phyloP scores from a whole-genome alignment of 2,329 filamentous ascomycete species.

The Xylaria sp. region DNA sequence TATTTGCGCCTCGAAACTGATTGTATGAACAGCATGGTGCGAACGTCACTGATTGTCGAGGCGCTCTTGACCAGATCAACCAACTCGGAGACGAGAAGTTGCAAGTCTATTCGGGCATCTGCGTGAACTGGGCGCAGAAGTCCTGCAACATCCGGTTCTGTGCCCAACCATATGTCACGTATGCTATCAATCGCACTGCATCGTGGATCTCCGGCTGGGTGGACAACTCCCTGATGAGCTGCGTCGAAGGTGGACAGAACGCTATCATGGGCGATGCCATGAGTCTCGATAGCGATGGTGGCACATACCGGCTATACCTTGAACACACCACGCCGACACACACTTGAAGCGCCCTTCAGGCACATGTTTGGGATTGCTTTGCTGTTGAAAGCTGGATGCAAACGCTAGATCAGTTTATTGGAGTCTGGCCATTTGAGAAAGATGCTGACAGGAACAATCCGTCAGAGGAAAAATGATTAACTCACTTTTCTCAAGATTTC shows the following conservation, averaged over 20 bases:
- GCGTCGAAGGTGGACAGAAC: conserved; percentile 22
- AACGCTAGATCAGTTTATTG: neutral
- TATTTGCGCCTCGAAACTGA: neutral
- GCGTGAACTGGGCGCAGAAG: conserved; percentile 26
- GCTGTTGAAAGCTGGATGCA: neutral
- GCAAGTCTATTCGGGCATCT: conserved; percentile 24
- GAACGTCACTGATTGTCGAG: conserved; percentile 24
- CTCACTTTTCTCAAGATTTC: too few relatives aligned
- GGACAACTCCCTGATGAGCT: conserved; percentile 23
- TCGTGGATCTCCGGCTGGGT: conserved; percentile 27
- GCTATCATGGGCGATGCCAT: conserved; percentile 26
- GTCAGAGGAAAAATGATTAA: too few relatives aligned
- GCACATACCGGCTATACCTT: conserved; percentile 28
- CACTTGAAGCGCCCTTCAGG: neutral
- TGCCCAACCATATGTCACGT: conserved; percentile 25
- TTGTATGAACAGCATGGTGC: conserved; percentile 14
- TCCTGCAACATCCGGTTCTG: conserved; percentile 29
- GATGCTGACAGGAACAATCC: too few relatives aligned
- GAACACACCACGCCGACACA: conserved; percentile 13
- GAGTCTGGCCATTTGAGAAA: neutral
- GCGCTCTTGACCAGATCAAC: conserved; percentile 22
- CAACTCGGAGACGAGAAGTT: conserved; percentile 20
- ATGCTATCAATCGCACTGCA: conserved; percentile 26
- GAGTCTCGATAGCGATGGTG: conserved; percentile 28
- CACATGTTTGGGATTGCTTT: neutral